Evolutionary conservation across 164 flowering plant genomes (phyloP), one percentile per base, ranked within the genome.

Genomic region (Nelumbo lutea): DNA sequence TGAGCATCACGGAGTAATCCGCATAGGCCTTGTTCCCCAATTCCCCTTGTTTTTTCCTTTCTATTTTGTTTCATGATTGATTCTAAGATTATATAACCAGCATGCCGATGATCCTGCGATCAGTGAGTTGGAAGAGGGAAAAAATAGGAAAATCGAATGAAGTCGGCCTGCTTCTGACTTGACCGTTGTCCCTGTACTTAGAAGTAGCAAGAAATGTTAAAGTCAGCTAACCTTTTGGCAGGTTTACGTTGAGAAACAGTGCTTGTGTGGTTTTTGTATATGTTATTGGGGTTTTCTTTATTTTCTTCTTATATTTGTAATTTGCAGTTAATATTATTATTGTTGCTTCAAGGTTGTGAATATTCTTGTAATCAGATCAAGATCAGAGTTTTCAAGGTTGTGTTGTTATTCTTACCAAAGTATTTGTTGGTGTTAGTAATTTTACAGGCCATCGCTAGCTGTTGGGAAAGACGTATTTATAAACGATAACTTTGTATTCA

Each of bases 201-300:
- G 77, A 68, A 77, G 75, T 77, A 76, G 80, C 66, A 68, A 69
- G 64, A 71, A 76, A 74, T 68, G 61, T 70, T 76, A 80, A 73
- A 80, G 76, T 72, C 75, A 79, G 75, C 90, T 87, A 87, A 89
- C 87, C 83, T 75, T 84, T 75, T 72, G 81, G 75, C 77, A 68
- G 76, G 72, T 77, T 75, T 79, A 75, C 70, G 61, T 69, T 69
- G 70, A 69, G 70, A 68, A 70, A 65, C 55, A 57, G 77, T 79
- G 72, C 40, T 71, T 75, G 78, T 60, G 73, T 78, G 71, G 71
- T 76, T 66, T 66, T 76, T 81, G 82, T 81, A 81, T 79, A 81
- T 79, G 81, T 70, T 75, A 68, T 70, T 67, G 78, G 73, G 57
- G 42, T 75, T 72, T 76, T 63, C 60, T 53, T 62, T 27, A 27